Evolutionary conservation across 1,139 yeast genomes (phyloP), one percentile per base, ranked within the genome.

Genomic region (Kluyveromyces sp.): DNA sequence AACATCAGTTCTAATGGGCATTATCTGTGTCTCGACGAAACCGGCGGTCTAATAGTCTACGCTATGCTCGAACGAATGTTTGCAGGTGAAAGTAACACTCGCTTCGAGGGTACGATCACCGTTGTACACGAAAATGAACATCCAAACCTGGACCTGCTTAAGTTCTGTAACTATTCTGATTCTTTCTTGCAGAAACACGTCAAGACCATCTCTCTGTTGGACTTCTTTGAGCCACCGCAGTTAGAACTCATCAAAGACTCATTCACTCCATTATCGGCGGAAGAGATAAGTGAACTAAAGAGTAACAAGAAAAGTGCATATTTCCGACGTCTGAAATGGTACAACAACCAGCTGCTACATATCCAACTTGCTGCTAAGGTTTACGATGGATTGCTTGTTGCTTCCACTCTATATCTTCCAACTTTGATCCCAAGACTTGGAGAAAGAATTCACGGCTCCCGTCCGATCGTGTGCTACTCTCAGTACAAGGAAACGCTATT

Each of bases 61-160:
- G 86, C 94, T 3, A 70, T 94, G 74, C 63, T 92, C 67, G 98
- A 94, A 60, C 73, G 97, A 57, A 85, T 92, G 94, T 79, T 78
- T 45, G 87, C 92, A 2, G 68, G 78, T 40, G 48, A 51, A 32
- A 49, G 46, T 29, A 45, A 45, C 16, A 31, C 46, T 11, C 36
- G 42, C 6, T 45, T 41, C 8, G 29, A 33, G 6, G 98, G 97
- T 13, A 70, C 78, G 9, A 78, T 94, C 39, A 74, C 87, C 3
- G 73, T 86, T 26, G 71, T 83, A 2, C 96, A 92, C 64, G 98
- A 89, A 57, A 86, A 88, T 60, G 98, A 92, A 61, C 96, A 89
- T 58, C 80, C 95, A 4, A 89, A 88, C 57, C 67, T 81, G 33
- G 83, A 83, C 51, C 78, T 83, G 0, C 67, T 92, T 48, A 75